Base-by-base conservation (phyloP, 805 yeast genomes). In the Hanseniaspora occidentalis region DNA sequence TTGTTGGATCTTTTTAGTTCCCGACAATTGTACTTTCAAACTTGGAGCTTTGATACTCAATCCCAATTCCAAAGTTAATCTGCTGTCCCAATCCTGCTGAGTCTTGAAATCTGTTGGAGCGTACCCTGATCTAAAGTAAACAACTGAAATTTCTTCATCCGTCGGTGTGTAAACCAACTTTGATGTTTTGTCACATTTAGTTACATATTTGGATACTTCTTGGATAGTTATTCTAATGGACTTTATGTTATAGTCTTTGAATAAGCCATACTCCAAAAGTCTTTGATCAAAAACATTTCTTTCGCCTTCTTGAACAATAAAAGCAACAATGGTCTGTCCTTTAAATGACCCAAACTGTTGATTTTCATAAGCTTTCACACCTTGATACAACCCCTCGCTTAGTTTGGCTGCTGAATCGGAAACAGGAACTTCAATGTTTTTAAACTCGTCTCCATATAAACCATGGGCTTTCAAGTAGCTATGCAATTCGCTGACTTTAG, bases 1-100 rank as follows among this genome's bases (percentile, higher is more conserved):
- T 58, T 92, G 98, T 62, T 92, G 99, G 39, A 92, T 71, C 59
- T 92, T 92, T 54, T 92, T 92, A 16, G 95, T 77, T 1, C 99
- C 99, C 18, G 95, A 75, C 43, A 92, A 66, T 60, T 92, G 99
- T 2, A 94, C 84, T 44, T 84, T 63, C 23, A 89, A 64, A 3
- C 92, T 78, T 2, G 99, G 99, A 46, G 95, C 89, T 58, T 92
- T 88, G 45, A 92, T 79, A 1, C 97, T 94, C 39, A 66, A 57
- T 9, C 88, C 71, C 7, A 73, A 67, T 56, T 92, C 99, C 41
- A 92, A 65, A 18, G 64, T 53, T 20, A 74, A 64, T 52, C 99
- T 71, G 9, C 83, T 79, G 11, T 70, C 71, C 98, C 98, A 92
- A 26, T 84, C 75, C 19, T 56, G 59, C 18, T 75, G 78, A 27